Base-by-base conservation (phyloP, 2,329 filamentous ascomycete species). In the Pseudophaeomoniella oleicola region DNA sequence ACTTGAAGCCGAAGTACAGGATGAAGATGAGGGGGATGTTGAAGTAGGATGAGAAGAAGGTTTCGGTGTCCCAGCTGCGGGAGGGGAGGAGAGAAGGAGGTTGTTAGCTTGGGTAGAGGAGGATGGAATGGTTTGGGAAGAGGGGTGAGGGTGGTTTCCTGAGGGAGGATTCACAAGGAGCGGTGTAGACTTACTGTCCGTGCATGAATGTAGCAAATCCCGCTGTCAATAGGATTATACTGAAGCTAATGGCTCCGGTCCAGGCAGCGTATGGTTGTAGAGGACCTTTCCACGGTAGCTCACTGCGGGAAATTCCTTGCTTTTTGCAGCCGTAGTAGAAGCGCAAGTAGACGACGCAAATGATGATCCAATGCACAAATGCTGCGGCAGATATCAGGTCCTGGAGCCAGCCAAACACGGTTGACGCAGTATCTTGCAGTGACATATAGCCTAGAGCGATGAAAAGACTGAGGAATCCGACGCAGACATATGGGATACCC, bases 351-450 rank as follows among this genome's bases (percentile, higher is more conserved):
- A 68, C 61, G 35, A 69, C 54, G 34, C 59, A 63, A 49, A 79
- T 76, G 43, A 67, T 66, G 2, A 67, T 60, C 75, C 76, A 81
- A 36, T 67, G 71, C 41, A 81, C 73, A 50, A 79, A 69, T 4
- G 72, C 73, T 4, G 71, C 71, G 14, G 76, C 68, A 22, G 67
- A 62, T 3, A 66, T 71, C 40, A 81, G 71, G 56, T 78, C 75
- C 40, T 79, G 63, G 19, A 81, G 58, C 76, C 76, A 81, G 55
- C 63, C 60, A 51, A 81, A 81, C n/a, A 76, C 77, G 2, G 61
- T 53, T 3, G 59, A 60, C 10, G 72, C 74, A 31, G 54, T 59
- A 22, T 32, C 14, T 6, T 15, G 9, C 10, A 40, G 19, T 6
- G 31, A 44, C 36, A 65, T 46, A 42, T 63, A 66, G 6, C 58